A percentile compares a stretch with the other conserved stretches of the same genome.
phyloP scores from a whole-genome alignment of 1,284 basidiomycete species.

The Mycosarcoma maydis region DNA sequence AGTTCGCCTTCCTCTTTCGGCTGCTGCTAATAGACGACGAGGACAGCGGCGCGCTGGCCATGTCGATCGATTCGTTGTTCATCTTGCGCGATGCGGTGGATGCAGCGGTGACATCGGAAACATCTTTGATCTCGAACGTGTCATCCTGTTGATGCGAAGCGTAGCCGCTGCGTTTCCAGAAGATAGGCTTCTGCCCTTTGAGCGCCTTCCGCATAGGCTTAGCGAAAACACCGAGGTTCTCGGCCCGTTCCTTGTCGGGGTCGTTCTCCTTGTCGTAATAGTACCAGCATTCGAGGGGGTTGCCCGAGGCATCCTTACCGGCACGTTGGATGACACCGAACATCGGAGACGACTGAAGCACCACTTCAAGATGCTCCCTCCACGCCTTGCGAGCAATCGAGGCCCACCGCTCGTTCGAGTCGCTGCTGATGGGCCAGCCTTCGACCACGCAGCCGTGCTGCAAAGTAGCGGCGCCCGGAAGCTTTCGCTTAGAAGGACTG shows the following conservation, averaged over 20 bases:
- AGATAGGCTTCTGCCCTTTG: constrained; percentile 65
- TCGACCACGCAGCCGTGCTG: constrained; percentile 48
- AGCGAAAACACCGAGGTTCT: constrained; percentile 61
- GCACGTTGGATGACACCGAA: constrained; percentile 65
- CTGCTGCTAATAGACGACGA: constrained; percentile 18
- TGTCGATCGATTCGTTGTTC: constrained; percentile 29
- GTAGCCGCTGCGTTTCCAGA: constrained; percentile 64
- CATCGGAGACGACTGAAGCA: constrained; percentile 54
- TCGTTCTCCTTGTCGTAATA: constrained; percentile 65
- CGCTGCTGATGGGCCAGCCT: constrained; percentile 33
- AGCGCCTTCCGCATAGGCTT: constrained; percentile 66
- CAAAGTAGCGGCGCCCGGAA: constrained; percentile 26
- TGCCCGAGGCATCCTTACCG: constrained; percentile 63
- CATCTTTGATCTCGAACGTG: constrained; percentile 4
- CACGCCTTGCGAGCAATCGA: constrained; percentile 58
- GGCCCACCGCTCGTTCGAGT: constrained; percentile 47
- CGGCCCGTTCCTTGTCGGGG: constrained; percentile 59
- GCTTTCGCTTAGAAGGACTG: constrained; percentile 46
- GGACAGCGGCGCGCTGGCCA: constrained; percentile 31
- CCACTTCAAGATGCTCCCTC: constrained; percentile 60
- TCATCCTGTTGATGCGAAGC: constrained; percentile 31
- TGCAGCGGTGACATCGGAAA: constrained; percentile 1
- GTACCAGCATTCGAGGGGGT: constrained; percentile 65
- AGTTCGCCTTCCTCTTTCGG: constrained; percentile 27
- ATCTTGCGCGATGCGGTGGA: constrained; percentile 6